phyloP scores from a whole-genome alignment of 2,329 filamentous ascomycete genomes.

The Ascochyta pisi region DNA sequence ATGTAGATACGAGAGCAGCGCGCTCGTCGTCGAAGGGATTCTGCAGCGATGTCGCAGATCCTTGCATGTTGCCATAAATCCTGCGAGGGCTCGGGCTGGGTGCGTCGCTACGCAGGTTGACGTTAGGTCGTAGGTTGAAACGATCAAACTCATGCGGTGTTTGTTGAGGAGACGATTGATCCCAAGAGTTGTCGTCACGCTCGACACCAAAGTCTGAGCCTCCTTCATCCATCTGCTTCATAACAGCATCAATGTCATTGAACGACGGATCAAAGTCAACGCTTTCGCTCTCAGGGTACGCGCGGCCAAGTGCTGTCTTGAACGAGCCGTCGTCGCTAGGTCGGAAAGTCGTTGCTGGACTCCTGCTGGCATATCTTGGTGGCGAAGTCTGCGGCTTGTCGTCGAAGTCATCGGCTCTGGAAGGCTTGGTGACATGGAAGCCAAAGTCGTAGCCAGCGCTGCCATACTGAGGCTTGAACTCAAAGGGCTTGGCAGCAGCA shows the following conservation, averaged over 20 bases:
- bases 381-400: slow-evolving; percentile 23
- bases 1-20: slow-evolving; percentile 60
- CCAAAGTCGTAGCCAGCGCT: slow-evolving; percentile 46
- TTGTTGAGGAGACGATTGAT: slow-evolving; percentile 42
- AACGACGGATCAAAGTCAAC: slow-evolving; percentile 60
- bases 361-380: slow-evolving; percentile 40
- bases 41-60: slow-evolving; percentile 50
- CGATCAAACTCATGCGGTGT: slow-evolving; percentile 44
- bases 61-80: slow-evolving; percentile 44
- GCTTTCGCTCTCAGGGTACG: slow-evolving; percentile 48
- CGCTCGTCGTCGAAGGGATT: slow-evolving; percentile 70
- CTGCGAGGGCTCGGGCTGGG: slow-evolving; percentile 75
- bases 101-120: slow-evolving; percentile 68
- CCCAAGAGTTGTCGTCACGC: slow-evolving; percentile 59
- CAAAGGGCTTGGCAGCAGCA: slow-evolving; percentile 74
- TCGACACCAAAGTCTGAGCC: slow-evolving; percentile 79
- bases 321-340: slow-evolving; percentile 50
- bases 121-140: slow-evolving; percentile 43
- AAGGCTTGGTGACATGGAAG: slow-evolving; percentile 50
- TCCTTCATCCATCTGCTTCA: slow-evolving; percentile 80
- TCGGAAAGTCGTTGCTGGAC: slow-evolving; percentile 49
- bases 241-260: slow-evolving; percentile 90
- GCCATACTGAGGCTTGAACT: slow-evolving; percentile 48
- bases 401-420: slow-evolving; percentile 22
- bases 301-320: slow-evolving; percentile 45